These are phyloP conservation scores for Lentinus tigrinus DNA, from an alignment of 768 basidiomycete species.

Conservation along the genomic window DNA sequence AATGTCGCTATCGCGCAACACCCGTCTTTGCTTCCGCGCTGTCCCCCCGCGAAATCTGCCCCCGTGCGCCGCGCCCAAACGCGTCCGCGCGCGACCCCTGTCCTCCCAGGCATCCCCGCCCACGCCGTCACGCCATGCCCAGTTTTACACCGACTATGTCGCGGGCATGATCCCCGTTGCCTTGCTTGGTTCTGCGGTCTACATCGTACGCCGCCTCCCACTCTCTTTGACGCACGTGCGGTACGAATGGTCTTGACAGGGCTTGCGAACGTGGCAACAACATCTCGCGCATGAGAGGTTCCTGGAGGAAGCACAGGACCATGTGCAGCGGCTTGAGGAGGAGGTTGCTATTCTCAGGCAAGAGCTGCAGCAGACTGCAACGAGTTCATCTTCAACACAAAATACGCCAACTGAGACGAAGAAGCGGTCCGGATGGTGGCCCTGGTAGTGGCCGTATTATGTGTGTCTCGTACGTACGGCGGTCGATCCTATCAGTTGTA, in stretches of 20 bases:
- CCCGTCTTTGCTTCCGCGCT: background rate
- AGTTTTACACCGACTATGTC: slow-evolving; percentile 66
- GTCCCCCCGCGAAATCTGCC: background rate
- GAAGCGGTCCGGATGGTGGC: slow-evolving; percentile 20
- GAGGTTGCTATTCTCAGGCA: slow-evolving; percentile 44
- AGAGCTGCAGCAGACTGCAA: slow-evolving; percentile 8
- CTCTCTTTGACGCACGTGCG: background rate
- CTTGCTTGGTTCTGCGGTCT: slow-evolving; percentile 76
- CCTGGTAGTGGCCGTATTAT: slow-evolving; percentile 23
- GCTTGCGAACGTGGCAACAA: slow-evolving; percentile 61
- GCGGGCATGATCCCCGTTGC: slow-evolving; percentile 81
- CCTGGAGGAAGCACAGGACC: slow-evolving; percentile 57
- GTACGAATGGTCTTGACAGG: slow-evolving; percentile 39
- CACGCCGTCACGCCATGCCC: slow-evolving; percentile 50
- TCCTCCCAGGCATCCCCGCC: slow-evolving; percentile 14
- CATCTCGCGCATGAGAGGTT: slow-evolving; percentile 70
- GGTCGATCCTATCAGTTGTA: background rate
- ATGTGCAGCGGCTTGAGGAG: slow-evolving; percentile 54
- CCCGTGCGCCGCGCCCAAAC: background rate
- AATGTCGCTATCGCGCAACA: background rate
- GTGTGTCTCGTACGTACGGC: background rate
- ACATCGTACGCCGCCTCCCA: slow-evolving; percentile 49
- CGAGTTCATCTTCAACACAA: background rate
- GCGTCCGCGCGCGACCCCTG: slow-evolving; percentile 4
- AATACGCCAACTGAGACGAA: background rate